A percentile compares a stretch with the other conserved stretches of the same genome.
Evolutionary conservation across 2,329 filamentous ascomycete genomes (phyloP).

Genomic region (Penicillium sp.): DNA sequence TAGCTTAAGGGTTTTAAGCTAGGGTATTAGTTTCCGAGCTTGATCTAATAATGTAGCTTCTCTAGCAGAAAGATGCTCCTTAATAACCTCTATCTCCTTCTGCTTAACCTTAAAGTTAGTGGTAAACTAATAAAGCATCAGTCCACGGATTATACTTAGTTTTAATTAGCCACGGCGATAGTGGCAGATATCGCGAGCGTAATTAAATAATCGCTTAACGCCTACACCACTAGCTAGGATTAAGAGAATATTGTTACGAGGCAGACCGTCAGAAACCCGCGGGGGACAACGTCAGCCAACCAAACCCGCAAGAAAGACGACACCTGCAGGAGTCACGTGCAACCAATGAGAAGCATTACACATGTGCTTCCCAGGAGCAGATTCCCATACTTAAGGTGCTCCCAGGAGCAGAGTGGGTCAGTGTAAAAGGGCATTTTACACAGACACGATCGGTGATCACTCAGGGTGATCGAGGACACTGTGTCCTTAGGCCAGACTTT

Average conservation of each 20-base stretch:
- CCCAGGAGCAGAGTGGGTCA: too few relatives aligned
- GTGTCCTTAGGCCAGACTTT: too few relatives aligned
- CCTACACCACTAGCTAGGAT: background rate
- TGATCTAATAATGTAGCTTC: background rate
- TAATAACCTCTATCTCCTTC: background rate
- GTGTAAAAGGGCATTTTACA: too few relatives aligned
- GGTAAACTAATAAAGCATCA: background rate
- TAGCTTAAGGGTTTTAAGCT: background rate
- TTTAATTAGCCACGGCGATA: background rate
- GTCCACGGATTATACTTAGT: background rate
- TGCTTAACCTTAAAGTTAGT: background rate
- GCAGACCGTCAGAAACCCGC: too few relatives aligned
- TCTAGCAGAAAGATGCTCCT: background rate
- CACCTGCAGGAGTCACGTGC: too few relatives aligned
- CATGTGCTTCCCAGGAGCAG: too few relatives aligned
- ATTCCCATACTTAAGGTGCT: too few relatives aligned
- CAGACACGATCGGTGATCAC: too few relatives aligned
- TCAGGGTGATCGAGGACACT: too few relatives aligned
- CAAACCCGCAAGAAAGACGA: too few relatives aligned
- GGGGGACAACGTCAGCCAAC: too few relatives aligned
- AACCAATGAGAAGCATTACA: too few relatives aligned
- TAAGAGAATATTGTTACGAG: background rate
- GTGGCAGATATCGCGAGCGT: background rate
- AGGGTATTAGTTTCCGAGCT: background rate
- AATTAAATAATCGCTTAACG: constrained; percentile 2